Conservation (phyloP, 306 rosid species). For the Cucumis hystrix region DNA sequence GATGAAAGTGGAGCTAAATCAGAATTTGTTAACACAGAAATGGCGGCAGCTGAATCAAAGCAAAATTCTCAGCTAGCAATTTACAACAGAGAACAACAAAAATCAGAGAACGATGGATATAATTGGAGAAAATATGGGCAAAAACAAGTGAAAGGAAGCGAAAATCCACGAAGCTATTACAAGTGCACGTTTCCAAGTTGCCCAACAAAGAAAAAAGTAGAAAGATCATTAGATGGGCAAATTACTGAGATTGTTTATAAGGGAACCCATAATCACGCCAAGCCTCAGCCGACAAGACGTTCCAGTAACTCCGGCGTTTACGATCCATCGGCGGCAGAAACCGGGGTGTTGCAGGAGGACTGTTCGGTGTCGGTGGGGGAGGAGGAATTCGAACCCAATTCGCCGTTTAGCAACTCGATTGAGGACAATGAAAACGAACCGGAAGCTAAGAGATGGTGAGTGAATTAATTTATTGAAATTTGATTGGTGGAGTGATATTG, state of each 20-base stretch:
- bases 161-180: conserved; percentile 84
- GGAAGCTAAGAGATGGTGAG: conserved; percentile 82
- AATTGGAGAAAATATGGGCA: conserved; percentile 97
- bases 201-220: conserved; percentile 80
- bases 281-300: conserved; percentile 64
- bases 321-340: conserved; percentile 37
- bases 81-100: conserved; percentile 22
- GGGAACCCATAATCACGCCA: conserved; percentile 79
- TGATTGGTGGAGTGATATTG: background rate
- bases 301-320: conserved; percentile 36
- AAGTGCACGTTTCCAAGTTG: conserved; percentile 66
- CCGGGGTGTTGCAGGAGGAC: conserved; percentile 39
- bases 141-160: conserved; percentile 91
- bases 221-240: conserved; percentile 70
- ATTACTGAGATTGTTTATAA: conserved; percentile 86
- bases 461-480: background rate
- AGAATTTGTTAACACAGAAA: conserved; percentile 31
- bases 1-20: conserved; percentile 35
- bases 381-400: conserved; percentile 55
- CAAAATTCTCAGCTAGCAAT: background rate
- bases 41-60: conserved; percentile 12
- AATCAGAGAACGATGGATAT: conserved; percentile 64
- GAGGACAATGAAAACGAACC: conserved; percentile 47
- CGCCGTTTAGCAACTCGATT: conserved; percentile 42
- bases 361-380: conserved; percentile 68